Conservation (phyloP, 805 yeast species). For the Schwanniomyces yamadae region DNA sequence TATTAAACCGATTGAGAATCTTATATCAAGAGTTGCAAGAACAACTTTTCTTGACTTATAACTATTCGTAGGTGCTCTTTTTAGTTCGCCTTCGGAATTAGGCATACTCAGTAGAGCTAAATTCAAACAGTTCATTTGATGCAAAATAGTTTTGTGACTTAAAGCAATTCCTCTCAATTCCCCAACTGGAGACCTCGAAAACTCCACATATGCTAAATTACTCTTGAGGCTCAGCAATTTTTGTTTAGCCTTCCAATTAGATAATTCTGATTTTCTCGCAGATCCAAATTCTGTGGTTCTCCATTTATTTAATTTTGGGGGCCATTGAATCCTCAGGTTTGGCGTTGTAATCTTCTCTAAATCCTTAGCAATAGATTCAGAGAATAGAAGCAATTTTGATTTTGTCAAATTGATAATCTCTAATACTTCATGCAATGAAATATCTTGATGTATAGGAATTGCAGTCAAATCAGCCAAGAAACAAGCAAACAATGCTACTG, state of each 20-base stretch:
- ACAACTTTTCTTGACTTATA: constrained; percentile 53
- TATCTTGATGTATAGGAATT: constrained; percentile 81
- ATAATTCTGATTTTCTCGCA: constrained; percentile 37
- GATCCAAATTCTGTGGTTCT: constrained; percentile 85
- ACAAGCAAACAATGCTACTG: constrained; percentile 85
- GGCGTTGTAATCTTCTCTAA: constrained; percentile 57
- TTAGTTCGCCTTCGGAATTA: constrained; percentile 53
- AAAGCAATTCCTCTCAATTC: constrained; percentile 91
- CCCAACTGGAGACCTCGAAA: constrained; percentile 85
- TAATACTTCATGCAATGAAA: constrained; percentile 65
- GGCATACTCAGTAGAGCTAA: constrained; percentile 68
- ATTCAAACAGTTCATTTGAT: constrained; percentile 79
- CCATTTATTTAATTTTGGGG: constrained; percentile 71
- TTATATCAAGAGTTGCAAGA: constrained; percentile 41
- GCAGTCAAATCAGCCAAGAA: constrained; percentile 93
- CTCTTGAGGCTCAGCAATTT: constrained; percentile 14
- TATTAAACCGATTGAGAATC: constrained; percentile 77
- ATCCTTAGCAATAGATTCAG: constrained; percentile 74
- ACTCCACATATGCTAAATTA: constrained; percentile 91
- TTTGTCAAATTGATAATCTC: constrained; percentile 72
- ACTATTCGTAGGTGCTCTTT: constrained; percentile 33
- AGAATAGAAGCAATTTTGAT: constrained; percentile 73
- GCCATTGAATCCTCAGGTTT: constrained; percentile 57
- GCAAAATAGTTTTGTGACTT: constrained; percentile 82
- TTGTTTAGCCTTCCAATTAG: constrained; percentile 22